These are phyloP conservation scores for Penicillium diatomitis DNA, from an alignment of 495 filamentous ascomycete species.

Conservation along the genomic window DNA sequence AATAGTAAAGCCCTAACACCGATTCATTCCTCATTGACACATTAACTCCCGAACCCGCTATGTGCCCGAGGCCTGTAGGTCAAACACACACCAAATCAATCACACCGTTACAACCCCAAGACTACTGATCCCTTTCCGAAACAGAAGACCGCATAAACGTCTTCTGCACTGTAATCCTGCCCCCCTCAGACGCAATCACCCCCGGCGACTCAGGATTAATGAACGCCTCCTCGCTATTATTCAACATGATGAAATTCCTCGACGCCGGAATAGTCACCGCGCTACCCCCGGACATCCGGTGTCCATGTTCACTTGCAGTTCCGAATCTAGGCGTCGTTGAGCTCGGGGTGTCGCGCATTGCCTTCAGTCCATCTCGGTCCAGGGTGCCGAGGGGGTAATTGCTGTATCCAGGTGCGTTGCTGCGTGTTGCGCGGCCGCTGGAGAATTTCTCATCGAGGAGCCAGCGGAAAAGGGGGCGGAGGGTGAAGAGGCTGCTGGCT, in stretches of 20 bases:
- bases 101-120: too few relatives aligned
- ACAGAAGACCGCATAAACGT: neutral
- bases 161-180: neutral
- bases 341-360: too few relatives aligned
- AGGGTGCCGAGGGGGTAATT: neutral
- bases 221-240: neutral
- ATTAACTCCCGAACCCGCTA: too few relatives aligned
- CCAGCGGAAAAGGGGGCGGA: constrained; percentile 29
- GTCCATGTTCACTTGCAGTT: too few relatives aligned
- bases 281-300: neutral
- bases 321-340: too few relatives aligned
- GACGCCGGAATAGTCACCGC: neutral
- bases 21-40: too few relatives aligned
- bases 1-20: too few relatives aligned
- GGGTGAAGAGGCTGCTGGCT: constrained; percentile 30
- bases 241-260: neutral
- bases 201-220: neutral
- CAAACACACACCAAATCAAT: too few relatives aligned
- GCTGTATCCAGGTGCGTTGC: neutral
- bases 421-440: neutral
- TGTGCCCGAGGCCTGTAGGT: too few relatives aligned
- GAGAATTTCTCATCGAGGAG: constrained; percentile 7
- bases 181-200: neutral
- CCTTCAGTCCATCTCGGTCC: neutral
- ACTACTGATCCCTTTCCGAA: neutral